phyloP scores from a whole-genome alignment of 371 early-diverging fungal genomes.

The Choanephora cucurbitarum region DNA sequence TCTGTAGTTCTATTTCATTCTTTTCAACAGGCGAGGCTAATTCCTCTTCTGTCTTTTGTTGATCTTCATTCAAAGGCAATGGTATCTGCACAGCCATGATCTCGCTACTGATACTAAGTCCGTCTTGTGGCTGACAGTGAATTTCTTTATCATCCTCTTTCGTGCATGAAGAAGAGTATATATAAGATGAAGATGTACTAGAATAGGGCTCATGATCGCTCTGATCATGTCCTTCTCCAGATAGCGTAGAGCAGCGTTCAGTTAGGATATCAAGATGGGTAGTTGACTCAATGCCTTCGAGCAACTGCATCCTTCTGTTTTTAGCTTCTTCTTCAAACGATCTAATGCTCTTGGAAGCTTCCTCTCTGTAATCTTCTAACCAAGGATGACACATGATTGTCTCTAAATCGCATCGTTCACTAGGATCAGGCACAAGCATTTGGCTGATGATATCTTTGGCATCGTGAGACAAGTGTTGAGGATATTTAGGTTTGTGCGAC shows the following conservation, averaged over 20 bases:
- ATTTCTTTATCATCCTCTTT: conserved; percentile 10
- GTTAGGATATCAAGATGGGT: not conserved
- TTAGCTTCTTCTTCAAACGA: conserved; percentile 25
- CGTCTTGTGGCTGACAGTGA: conserved; percentile 1
- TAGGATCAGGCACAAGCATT: conserved; percentile 92
- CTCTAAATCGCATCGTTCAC: conserved; percentile 78
- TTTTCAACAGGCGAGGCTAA: not conserved
- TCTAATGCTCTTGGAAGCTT: conserved; percentile 28
- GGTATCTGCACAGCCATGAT: conserved; percentile 44
- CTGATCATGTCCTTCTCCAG: not conserved
- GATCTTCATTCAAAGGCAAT: not conserved
- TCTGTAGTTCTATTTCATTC: not conserved
- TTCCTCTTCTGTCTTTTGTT: not conserved
- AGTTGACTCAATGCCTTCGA: conserved; percentile 4
- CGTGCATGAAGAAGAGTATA: conserved; percentile 17
- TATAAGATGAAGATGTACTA: conserved; percentile 16
- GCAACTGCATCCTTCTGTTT: conserved; percentile 11
- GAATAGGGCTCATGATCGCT: conserved; percentile 13
- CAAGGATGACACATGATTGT: conserved; percentile 84
- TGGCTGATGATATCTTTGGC: conserved; percentile 82
- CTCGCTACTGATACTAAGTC: conserved; percentile 24
- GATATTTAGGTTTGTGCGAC: conserved; percentile 85
- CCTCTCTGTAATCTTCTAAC: conserved; percentile 33
- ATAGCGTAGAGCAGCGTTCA: not conserved
- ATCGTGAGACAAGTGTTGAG: conserved; percentile 75